These are phyloP conservation scores for Ailanthus altissimus DNA, from an alignment of 345 rosid genomes.

Conservation along the genomic window DNA sequence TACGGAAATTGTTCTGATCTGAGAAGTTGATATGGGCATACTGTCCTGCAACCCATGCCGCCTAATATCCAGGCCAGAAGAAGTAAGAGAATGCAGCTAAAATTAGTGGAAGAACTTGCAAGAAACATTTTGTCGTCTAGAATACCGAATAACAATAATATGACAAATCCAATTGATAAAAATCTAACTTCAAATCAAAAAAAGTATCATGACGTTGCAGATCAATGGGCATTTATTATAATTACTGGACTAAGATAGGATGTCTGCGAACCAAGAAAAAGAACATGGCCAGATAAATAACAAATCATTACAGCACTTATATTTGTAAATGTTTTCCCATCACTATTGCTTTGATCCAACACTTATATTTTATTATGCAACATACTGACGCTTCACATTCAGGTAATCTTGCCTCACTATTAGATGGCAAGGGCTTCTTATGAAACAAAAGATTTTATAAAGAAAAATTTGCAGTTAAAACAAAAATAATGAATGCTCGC, in stretches of 20 bases:
- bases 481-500: neutral
- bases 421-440: neutral
- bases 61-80: slow-evolving; percentile 47
- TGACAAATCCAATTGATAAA: neutral
- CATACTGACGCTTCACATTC: neutral
- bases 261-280: neutral
- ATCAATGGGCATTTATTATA: neutral
- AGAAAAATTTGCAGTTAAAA: neutral
- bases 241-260: neutral
- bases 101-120: neutral
- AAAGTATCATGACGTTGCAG: neutral
- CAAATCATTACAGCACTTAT: neutral
- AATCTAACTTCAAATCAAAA: neutral
- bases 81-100: slow-evolving; percentile 8
- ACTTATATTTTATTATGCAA: neutral
- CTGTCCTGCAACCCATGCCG: slow-evolving; percentile 99
- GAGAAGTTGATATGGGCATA: slow-evolving; percentile 84
- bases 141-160: neutral
- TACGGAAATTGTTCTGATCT: slow-evolving; percentile 79
- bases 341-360: neutral
- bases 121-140: neutral
- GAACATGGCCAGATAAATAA: neutral
- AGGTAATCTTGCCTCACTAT: neutral
- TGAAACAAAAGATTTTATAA: neutral
- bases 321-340: neutral